Conservation (phyloP, 1,139 yeast genomes). For the Diutina pseudorugosa region DNA sequence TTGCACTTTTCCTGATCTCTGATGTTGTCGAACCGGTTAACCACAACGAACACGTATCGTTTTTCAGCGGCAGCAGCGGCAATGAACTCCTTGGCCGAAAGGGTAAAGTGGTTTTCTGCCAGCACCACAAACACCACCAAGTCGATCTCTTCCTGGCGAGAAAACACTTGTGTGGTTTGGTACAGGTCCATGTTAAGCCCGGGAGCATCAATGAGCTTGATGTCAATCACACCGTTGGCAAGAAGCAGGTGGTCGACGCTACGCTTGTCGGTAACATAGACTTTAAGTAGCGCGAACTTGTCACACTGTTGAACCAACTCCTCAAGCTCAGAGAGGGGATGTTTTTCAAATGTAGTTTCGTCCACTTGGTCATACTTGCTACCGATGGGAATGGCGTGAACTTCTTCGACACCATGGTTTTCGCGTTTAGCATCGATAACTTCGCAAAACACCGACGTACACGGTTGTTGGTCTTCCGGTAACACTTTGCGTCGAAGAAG, state of each 20-base stretch:
- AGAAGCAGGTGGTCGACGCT: conserved; percentile 60
- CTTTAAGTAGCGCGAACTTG: conserved; percentile 58
- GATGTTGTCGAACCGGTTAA: conserved; percentile 50
- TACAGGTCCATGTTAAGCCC: conserved; percentile 89
- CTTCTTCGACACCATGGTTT: conserved; percentile 71
- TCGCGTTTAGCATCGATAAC: conserved; percentile 69
- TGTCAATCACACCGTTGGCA: conserved; percentile 86
- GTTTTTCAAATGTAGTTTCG: conserved; percentile 51
- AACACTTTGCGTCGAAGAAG: conserved; percentile 62
- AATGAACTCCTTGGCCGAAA: conserved; percentile 89
- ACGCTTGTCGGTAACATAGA: conserved; percentile 71
- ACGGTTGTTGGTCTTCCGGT: conserved; percentile 97
- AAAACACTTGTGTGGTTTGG: conserved; percentile 90
- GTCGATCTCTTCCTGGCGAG: conserved; percentile 96
- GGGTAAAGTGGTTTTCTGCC: conserved; percentile 91
- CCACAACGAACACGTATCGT: conserved; percentile 85
- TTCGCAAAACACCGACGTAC: conserved; percentile 94
- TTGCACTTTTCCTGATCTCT: conserved; percentile 26
- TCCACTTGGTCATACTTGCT: conserved; percentile 45
- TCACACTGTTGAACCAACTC: conserved; percentile 68
- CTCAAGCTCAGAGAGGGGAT: conserved; percentile 43
- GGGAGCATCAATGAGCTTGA: conserved; percentile 91
- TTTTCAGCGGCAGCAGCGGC: conserved; percentile 87
- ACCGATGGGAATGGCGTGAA: conserved; percentile 78
- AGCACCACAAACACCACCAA: conserved; percentile 91